phyloP scores from a whole-genome alignment of 176 grass and related monocot genomes.

The Bromus sterilis region DNA sequence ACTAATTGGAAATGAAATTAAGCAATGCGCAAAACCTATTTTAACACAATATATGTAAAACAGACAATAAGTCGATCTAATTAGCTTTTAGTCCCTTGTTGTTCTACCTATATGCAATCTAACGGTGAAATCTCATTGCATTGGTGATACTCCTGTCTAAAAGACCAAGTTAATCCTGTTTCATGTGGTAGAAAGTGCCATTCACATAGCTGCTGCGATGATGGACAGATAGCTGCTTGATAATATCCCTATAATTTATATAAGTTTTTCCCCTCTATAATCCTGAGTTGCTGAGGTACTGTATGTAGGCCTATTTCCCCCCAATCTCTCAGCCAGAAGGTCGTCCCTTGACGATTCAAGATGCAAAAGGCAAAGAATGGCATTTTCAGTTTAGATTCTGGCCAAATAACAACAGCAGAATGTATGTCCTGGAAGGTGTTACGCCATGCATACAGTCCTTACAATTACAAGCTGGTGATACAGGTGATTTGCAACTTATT shows the following conservation, averaged over 20 bases:
- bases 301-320: constrained; percentile 95
- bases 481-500: constrained; percentile 49
- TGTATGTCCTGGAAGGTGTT: constrained; percentile 98
- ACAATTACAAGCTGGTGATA: constrained; percentile 99
- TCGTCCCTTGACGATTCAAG: constrained; percentile 96
- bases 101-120: neutral
- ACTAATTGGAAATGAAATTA: neutral
- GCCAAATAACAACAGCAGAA: constrained; percentile 99
- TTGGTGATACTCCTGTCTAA: neutral
- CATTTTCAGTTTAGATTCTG: constrained; percentile 99
- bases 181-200: neutral
- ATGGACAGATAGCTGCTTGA: neutral
- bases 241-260: neutral
- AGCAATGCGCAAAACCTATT: neutral
- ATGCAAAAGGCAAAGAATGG: constrained; percentile 98
- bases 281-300: constrained; percentile 21
- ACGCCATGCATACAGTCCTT: constrained; percentile 99
- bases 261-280: neutral
- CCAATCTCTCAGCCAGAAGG: constrained; percentile 99
- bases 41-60: neutral
- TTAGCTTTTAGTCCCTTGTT: neutral
- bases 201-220: neutral
- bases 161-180: neutral
- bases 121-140: neutral
- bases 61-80: neutral